Base-by-base conservation (phyloP, 1,139 yeast genomes). In the Zygoascus hellenicus region DNA sequence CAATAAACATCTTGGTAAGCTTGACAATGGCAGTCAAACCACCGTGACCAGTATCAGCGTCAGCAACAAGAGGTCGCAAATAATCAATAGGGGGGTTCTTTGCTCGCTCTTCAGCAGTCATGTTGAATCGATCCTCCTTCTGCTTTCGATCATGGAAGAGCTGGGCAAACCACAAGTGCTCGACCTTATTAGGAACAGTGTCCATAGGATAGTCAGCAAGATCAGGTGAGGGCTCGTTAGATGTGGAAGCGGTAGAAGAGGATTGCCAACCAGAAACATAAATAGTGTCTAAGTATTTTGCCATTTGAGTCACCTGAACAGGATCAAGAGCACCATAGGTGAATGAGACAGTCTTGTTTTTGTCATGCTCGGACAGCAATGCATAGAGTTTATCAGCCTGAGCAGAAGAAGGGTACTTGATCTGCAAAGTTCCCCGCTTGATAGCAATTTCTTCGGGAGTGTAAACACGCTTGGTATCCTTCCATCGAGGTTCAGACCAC, bases 221-320 rank as follows among this genome's bases (percentile, higher is more conserved):
- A 76, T 92, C 98, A 51, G 97, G 97, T 38, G 95, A 87, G 43
- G 97, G 97, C 71, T 90, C 97, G 67, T 92, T 90, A 38, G 96
- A 86, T 43, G 96, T 86, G 26, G 97, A 90, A 48, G 97, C 97
- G 46, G 97, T 90, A 32, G 97, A 88, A 46, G 97, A 89, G 69
- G 96, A 89, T 73, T 92, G 97, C 98, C 98, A 90, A 50, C 98
- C 98, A 43, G 96, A 85, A 57, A 90, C 95, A 68, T 92, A 90
- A 60, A 92, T 78, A 22, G 95, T 78, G 69, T 90, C 98, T 63
- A 90, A 76, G 72, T 88, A 87, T 69, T 86, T 87, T 57, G 96
- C 95, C 96, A 90, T 89, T 70, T 90, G 97, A 51, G 97, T 76
- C 59, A 89, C 88, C 65, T 90, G 98, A 57, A 92, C 85, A 39